These are phyloP conservation scores for Volvox africanus DNA, from an alignment of 139 green algal genomes.

Conservation along the genomic window DNA sequence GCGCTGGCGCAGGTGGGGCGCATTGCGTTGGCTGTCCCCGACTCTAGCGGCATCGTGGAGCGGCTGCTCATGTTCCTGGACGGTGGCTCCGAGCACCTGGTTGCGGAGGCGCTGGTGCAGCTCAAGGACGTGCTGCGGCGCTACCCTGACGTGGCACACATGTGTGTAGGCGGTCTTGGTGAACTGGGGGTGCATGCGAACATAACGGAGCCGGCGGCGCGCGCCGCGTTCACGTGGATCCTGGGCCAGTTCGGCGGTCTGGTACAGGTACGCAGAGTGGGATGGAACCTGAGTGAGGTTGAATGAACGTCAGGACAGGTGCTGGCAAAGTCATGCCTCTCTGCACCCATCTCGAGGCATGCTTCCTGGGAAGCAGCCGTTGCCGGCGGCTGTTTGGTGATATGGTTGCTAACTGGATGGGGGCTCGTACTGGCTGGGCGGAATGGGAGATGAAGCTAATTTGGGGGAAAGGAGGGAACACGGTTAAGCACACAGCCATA, in stretches of 20 bases:
- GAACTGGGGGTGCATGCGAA: slow-evolving; percentile 21
- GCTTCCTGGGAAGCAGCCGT: no score
- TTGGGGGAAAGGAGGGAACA: no score
- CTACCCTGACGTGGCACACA: slow-evolving; percentile 83
- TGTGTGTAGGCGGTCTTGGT: slow-evolving; percentile 37
- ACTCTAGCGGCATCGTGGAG: slow-evolving; percentile 92
- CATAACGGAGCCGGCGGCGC: slow-evolving; percentile 79
- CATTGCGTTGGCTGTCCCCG: slow-evolving; percentile 71
- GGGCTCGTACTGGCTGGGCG: no score
- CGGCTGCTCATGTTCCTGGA: slow-evolving; percentile 94
- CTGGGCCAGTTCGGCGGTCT: slow-evolving; percentile 88
- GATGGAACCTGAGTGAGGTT: no score
- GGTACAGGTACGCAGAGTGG: slow-evolving; percentile 68
- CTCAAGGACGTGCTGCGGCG: slow-evolving; percentile 82
- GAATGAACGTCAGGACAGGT: no score
- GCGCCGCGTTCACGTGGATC: slow-evolving; percentile 92
- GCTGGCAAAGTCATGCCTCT: no score
- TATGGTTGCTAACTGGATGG: no score
- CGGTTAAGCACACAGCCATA: no score
- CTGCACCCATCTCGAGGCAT: no score
- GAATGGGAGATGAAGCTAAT: no score
- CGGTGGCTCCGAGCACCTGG: slow-evolving; percentile 65
- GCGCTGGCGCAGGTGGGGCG: background rate
- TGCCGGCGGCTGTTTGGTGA: no score
- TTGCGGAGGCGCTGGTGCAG: slow-evolving; percentile 74